Evolutionary conservation across 768 basidiomycete species (phyloP).

Genomic region (Daedaleopsis sinensis): DNA sequence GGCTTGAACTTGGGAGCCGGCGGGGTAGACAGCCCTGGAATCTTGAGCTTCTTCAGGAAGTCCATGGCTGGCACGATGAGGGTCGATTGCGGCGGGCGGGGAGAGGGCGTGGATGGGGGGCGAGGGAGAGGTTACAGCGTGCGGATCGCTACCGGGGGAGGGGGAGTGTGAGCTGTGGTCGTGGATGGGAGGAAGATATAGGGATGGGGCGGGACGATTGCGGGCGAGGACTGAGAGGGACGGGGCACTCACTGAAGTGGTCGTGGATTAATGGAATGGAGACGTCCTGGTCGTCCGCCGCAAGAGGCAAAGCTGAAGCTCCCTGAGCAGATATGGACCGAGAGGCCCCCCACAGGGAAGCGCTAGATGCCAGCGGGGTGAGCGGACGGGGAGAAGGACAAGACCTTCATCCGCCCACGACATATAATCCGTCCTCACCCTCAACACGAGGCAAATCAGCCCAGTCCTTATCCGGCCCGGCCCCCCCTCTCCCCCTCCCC

Average conservation of each 20-base stretch:
- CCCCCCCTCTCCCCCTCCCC: conserved; percentile 5
- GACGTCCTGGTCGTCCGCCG: conserved; percentile 4
- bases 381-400: conserved; percentile 11
- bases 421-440: conserved; percentile 24
- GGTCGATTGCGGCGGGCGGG: neutral
- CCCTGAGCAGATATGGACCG: conserved; percentile 28
- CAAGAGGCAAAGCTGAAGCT: conserved; percentile 18
- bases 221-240: neutral
- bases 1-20: conserved; percentile 18
- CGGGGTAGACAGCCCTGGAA: conserved; percentile 13
- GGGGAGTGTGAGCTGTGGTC: neutral
- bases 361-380: conserved; percentile 15
- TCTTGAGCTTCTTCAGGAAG: conserved; percentile 12
- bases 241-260: conserved; percentile 16
- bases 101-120: neutral
- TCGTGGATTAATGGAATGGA: conserved; percentile 9
- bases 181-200: neutral
- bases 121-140: neutral
- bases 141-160: conserved; percentile 1
- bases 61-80: neutral
- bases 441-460: conserved; percentile 24
- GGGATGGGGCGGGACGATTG: neutral
- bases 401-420: conserved; percentile 10
- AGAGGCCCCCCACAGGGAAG: conserved; percentile 25
- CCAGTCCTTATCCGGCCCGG: conserved; percentile 17